Evolutionary conservation across 129 eudicot genomes (phyloP).

Genomic region (carrot (Daucus carota)): DNA sequence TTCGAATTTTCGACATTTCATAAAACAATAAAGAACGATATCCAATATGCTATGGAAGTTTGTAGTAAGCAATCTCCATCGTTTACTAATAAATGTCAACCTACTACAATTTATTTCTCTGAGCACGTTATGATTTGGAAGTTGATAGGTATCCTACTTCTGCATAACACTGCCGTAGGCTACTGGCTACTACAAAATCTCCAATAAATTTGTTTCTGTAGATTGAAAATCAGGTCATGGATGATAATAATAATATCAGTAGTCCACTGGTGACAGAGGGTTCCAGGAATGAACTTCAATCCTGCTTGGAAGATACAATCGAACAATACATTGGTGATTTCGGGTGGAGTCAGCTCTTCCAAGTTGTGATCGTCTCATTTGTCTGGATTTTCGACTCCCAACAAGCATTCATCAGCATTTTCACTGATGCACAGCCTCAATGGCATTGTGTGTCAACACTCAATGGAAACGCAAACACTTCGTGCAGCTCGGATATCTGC

Average conservation of each 20-base stretch:
- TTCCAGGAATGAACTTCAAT: background rate
- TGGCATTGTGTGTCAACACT: constrained; percentile 20
- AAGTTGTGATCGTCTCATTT: constrained; percentile 17
- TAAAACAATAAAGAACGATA: too few species aligned
- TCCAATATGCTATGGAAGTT: too few species aligned
- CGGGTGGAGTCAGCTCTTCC: constrained; percentile 20
- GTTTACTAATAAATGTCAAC: too few species aligned
- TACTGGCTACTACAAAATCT: background rate
- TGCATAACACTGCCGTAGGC: background rate
- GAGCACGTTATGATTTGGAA: too few species aligned
- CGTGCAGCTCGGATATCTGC: constrained; percentile 11
- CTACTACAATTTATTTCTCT: too few species aligned
- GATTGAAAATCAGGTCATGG: background rate
- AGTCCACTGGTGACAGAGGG: background rate
- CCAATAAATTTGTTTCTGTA: background rate
- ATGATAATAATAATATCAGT: background rate
- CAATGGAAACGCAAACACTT: background rate
- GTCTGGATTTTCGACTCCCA: constrained; percentile 41
- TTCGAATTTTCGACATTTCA: too few species aligned
- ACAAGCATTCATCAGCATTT: constrained; percentile 40
- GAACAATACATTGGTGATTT: constrained; percentile 29
- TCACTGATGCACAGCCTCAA: constrained; percentile 32
- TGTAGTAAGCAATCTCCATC: too few species aligned
- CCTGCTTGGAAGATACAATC: constrained; percentile 21
- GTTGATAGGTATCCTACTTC: too few species aligned